Evolutionary conservation across 345 rosid species (phyloP), one percentile per base, ranked within the genome.

Genomic region (Trapa bicornis): DNA sequence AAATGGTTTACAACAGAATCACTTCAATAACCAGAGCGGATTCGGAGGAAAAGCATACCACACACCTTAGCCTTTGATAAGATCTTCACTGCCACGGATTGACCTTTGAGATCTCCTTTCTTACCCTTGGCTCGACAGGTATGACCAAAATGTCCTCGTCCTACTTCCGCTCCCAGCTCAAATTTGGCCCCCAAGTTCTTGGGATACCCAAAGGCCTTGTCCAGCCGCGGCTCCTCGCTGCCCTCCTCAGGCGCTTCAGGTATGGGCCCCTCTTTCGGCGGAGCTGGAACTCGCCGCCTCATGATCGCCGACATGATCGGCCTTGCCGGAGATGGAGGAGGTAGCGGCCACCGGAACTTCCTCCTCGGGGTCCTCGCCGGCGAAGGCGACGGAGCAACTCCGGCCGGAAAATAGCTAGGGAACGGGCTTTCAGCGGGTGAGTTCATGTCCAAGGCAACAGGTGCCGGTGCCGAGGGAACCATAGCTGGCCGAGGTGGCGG

Each of bases 81-180:
- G 84, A 95, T 82, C 82, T 95, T 95, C 73, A 91, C 96, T 2
- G 99, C 99, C 36, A 91, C 91, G 0, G 85, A 54, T 66, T 83
- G 85, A 41, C 93, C 97, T 74, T 87, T 94, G 72, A 83, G 77
- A 73, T 83, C 83, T 17, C 99, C 97, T 72, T 89, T 94, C 78
- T 85, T 94, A 0, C 84, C 86, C 73, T 82, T 89, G 4, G 96
- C 99, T 76, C 87, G 86, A 76, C 96, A 91, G 37, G 97, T 91
- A 75, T 91, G 96, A 73, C 99, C 99, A 72, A 94, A 94, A 85
- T 94, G 99, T 63, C 99, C 97, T 73, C 96, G 85, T 32, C 99
- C 99, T 0, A 94, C 79, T 73, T 94, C 97, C 72, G 81, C 83
- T 69, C 96, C 99, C 5, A 89, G 75, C 79, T 95, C 96, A 63